These are phyloP conservation scores for Metarhizium sp. DNA, from an alignment of 2,329 filamentous ascomycete genomes.

Conservation along the genomic window DNA sequence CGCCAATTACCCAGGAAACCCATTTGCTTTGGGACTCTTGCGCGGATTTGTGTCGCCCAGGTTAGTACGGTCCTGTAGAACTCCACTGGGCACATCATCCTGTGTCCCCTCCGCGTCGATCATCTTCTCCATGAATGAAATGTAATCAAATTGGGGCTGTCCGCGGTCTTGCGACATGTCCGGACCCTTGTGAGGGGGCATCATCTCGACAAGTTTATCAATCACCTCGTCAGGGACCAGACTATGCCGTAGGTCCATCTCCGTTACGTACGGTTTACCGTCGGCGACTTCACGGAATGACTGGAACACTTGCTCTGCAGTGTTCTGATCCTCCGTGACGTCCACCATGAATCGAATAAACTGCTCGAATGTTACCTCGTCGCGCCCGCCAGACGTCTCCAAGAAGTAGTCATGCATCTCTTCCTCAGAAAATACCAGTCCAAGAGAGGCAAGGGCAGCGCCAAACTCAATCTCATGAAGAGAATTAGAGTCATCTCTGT, in stretches of 20 bases:
- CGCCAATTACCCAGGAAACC: constrained; percentile 8
- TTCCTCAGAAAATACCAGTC: constrained; percentile 90
- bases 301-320: constrained; percentile 96
- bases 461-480: constrained; percentile 93
- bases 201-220: constrained; percentile 78
- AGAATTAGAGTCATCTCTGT: constrained; percentile 83
- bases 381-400: constrained; percentile 70
- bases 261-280: constrained; percentile 97
- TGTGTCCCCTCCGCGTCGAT: constrained; percentile 36
- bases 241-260: constrained; percentile 90
- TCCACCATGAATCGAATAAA: constrained; percentile 99
- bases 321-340: constrained; percentile 97
- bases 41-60: constrained; percentile 22
- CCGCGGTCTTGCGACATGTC: constrained; percentile 80
- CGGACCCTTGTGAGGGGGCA: constrained; percentile 75
- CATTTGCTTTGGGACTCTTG: constrained; percentile 25
- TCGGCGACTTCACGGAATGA: constrained; percentile 96
- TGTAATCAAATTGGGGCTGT: constrained; percentile 87
- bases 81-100: constrained; percentile 17
- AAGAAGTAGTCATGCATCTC: constrained; percentile 97
- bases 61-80: constrained; percentile 26
- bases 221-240: constrained; percentile 96
- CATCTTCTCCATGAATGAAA: constrained; percentile 90
- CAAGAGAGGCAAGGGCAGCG: constrained; percentile 87
- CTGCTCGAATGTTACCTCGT: constrained; percentile 90